A percentile compares a stretch with the other conserved stretches of the same genome.
Conservation (phyloP, 2,329 filamentous ascomycete genomes). For the Trichoderma guizhouense region DNA sequence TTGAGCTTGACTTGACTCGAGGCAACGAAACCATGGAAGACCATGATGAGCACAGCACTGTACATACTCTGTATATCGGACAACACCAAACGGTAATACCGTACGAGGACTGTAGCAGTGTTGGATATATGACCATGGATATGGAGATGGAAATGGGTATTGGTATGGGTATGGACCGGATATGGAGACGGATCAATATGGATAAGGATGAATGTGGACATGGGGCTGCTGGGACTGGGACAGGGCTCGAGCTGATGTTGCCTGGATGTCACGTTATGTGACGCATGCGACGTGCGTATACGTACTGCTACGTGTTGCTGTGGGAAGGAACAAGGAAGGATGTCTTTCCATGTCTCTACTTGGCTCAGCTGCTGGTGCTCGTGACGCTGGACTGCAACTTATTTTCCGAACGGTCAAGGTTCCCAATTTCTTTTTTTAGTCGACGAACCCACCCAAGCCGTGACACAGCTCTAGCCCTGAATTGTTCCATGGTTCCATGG, state of each 20-base stretch:
- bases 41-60: no score
- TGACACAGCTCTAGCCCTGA: background rate
- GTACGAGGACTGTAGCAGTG: background rate
- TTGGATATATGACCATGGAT: background rate
- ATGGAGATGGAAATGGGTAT: background rate
- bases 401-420: background rate
- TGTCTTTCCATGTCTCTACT: background rate
- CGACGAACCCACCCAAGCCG: background rate
- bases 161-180: background rate
- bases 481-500: background rate
- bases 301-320: background rate
- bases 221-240: background rate
- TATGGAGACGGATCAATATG: background rate
- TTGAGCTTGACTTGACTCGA: background rate
- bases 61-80: background rate
- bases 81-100: background rate
- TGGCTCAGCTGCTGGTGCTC: background rate
- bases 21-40: background rate
- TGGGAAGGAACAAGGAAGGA: background rate
- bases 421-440: conserved; percentile 9
- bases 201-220: background rate
- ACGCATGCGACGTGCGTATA: background rate
- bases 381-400: background rate
- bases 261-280: conserved; percentile 11
- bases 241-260: background rate